Percentiles rank a stretch among this genome's conserved stretches.
phyloP scores from a whole-genome alignment of 202 grass and related monocot species.

The Cymbopogon flexuosus region DNA sequence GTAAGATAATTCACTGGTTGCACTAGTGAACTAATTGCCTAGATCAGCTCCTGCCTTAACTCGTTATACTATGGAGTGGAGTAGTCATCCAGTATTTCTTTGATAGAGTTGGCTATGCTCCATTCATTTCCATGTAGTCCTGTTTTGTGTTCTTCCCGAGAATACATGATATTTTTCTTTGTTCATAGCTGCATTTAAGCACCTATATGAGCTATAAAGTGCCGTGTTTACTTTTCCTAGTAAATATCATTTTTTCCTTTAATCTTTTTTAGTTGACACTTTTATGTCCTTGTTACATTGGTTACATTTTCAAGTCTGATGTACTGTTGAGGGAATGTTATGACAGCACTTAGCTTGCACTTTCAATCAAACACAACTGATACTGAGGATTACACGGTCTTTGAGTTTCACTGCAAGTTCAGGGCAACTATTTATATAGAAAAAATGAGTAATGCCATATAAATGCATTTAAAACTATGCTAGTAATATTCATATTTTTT shows the following conservation, averaged over 20 bases:
- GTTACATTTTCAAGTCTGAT: too few species aligned
- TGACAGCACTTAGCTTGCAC: conserved; percentile 12
- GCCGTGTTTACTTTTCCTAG: conserved; percentile 14
- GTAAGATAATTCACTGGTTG: background rate
- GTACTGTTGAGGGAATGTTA: background rate
- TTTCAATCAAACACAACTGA: conserved; percentile 17
- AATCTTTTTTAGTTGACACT: background rate
- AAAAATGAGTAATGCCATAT: background rate
- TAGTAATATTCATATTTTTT: conserved; percentile 28
- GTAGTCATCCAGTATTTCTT: background rate
- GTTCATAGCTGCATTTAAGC: background rate
- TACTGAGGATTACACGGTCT: background rate
- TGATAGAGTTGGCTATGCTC: conserved; percentile 20
- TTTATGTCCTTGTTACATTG: conserved; percentile 1
- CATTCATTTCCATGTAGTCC: conserved; percentile 7
- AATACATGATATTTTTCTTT: background rate
- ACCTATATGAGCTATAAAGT: background rate
- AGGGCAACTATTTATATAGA: background rate
- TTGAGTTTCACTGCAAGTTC: background rate
- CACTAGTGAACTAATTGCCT: background rate
- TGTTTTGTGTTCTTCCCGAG: conserved; percentile 10
- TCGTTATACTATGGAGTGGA: background rate
- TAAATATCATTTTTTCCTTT: conserved; percentile 22
- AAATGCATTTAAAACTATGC: conserved; percentile 27
- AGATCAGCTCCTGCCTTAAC: background rate